phyloP scores from a whole-genome alignment of 129 eudicot species.

The Flaveria linearis region DNA sequence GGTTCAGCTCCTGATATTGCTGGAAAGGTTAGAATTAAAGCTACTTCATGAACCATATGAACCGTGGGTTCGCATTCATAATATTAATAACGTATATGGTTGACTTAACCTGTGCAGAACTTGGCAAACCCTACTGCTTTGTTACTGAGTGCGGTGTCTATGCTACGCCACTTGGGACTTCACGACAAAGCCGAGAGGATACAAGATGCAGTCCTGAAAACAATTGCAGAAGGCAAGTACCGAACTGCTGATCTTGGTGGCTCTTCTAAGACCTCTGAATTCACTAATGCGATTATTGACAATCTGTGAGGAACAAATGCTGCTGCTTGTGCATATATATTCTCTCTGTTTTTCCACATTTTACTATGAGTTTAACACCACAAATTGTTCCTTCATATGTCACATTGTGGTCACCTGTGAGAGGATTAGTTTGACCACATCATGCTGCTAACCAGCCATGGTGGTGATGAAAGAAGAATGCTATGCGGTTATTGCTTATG shows the following conservation, averaged over 20 bases:
- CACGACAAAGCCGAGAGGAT: slow-evolving; percentile 77
- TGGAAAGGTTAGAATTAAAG: slow-evolving; percentile 70
- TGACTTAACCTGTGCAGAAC: slow-evolving; percentile 43
- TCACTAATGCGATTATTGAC: slow-evolving; percentile 73
- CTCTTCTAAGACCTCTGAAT: slow-evolving; percentile 67
- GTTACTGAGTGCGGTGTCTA: slow-evolving; percentile 68
- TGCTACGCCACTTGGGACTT: slow-evolving; percentile 74
- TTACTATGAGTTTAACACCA: background rate
- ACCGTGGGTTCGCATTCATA: background rate
- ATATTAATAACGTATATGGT: background rate
- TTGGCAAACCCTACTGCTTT: slow-evolving; percentile 93
- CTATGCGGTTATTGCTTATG: background rate
- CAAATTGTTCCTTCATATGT: background rate
- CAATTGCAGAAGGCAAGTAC: slow-evolving; percentile 83
- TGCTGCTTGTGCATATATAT: slow-evolving; percentile 1
- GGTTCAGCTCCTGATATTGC: slow-evolving; percentile 99
- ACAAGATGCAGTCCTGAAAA: slow-evolving; percentile 67
- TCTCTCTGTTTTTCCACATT: background rate
- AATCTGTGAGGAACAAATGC: slow-evolving; percentile 44
- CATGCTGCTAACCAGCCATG: background rate
- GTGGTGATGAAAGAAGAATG: background rate
- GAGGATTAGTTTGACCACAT: background rate
- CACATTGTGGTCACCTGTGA: background rate
- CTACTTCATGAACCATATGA: background rate
- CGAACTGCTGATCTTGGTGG: slow-evolving; percentile 82